Percentiles rank a stretch among this genome's conserved stretches.
These are phyloP conservation scores for Vickermania ingenoplastis DNA, from an alignment of 208 protist genomes.

Conservation along the genomic window DNA sequence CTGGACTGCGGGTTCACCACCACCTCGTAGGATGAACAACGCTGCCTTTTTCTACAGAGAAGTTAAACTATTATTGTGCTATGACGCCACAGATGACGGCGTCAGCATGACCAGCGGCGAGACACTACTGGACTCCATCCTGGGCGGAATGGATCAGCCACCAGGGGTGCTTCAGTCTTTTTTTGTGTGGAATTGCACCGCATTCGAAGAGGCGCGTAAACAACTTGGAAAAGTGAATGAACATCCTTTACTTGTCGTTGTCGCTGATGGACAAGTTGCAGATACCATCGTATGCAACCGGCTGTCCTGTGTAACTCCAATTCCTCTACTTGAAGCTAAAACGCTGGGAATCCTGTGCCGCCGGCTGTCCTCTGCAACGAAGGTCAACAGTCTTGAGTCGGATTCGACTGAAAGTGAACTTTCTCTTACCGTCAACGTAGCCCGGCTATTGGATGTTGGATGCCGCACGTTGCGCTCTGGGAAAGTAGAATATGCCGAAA, in stretches of 20 bases:
- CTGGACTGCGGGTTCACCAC: slow-evolving; percentile 27
- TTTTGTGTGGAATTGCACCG: background rate
- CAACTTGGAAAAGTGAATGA: background rate
- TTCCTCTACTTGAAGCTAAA: background rate
- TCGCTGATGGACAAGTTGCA: background rate
- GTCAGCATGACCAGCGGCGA: slow-evolving; percentile 25
- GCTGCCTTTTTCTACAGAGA: too few relatives aligned
- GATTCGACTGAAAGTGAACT: too few relatives aligned
- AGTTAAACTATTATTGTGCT: slow-evolving; percentile 48
- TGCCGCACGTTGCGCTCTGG: slow-evolving; percentile 43
- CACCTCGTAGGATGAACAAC: slow-evolving; percentile 51
- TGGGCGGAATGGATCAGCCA: slow-evolving; percentile 11
- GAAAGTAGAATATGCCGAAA: slow-evolving; percentile 62
- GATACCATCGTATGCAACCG: background rate
- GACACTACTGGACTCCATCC: slow-evolving; percentile 23
- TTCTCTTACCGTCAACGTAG: slow-evolving; percentile 63
- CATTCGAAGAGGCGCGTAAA: background rate
- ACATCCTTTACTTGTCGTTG: background rate
- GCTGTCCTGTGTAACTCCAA: background rate
- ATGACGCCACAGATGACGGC: slow-evolving; percentile 37
- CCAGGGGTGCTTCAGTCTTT: background rate
- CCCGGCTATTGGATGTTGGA: slow-evolving; percentile 52
- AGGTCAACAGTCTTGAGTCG: too few relatives aligned
- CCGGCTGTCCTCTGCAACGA: background rate
- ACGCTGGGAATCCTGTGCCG: background rate